A percentile compares a stretch with the other conserved stretches of the same genome.
phyloP scores from a whole-genome alignment of 805 yeast species.

The Wickerhamomyces strasburgensis region DNA sequence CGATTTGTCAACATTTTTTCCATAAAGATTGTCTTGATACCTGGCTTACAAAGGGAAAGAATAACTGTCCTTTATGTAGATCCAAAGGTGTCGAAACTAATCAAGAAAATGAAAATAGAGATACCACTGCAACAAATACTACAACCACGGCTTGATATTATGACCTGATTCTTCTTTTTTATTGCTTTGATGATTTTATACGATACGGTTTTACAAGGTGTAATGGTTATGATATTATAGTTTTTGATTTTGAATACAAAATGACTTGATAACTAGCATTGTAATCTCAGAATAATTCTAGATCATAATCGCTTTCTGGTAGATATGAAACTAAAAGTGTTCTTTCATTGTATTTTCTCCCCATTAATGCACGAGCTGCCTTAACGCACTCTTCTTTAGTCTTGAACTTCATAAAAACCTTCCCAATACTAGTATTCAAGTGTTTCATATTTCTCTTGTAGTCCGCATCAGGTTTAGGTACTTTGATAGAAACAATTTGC shows the following conservation, averaged over 20 bases:
- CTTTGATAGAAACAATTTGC: constrained; percentile 44
- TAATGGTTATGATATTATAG: not conserved
- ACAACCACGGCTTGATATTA: too few relatives aligned
- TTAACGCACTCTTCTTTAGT: constrained; percentile 43
- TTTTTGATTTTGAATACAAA: too few relatives aligned
- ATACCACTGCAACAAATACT: too few relatives aligned
- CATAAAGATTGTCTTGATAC: constrained; percentile 54
- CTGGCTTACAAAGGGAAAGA: constrained; percentile 49
- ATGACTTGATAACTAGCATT: too few relatives aligned
- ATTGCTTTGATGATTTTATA: not conserved
- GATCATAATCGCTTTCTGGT: constrained; percentile 54
- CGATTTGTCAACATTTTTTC: constrained; percentile 44
- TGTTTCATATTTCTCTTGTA: constrained; percentile 41
- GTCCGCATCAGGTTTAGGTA: constrained; percentile 51
- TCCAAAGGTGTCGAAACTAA: constrained; percentile 32
- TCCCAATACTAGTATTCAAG: constrained; percentile 59
- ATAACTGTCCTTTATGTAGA: constrained; percentile 56
- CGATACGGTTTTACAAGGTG: not conserved
- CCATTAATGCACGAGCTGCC: constrained; percentile 58
- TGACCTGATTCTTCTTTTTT: too few relatives aligned
- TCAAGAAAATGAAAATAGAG: not conserved
- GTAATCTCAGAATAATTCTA: constrained; percentile 20
- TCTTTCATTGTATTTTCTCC: constrained; percentile 63
- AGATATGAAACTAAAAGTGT: constrained; percentile 60
- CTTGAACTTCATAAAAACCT: constrained; percentile 62